Conservation (phyloP, 2,329 filamentous ascomycete species). For the Claviceps arundinis region DNA sequence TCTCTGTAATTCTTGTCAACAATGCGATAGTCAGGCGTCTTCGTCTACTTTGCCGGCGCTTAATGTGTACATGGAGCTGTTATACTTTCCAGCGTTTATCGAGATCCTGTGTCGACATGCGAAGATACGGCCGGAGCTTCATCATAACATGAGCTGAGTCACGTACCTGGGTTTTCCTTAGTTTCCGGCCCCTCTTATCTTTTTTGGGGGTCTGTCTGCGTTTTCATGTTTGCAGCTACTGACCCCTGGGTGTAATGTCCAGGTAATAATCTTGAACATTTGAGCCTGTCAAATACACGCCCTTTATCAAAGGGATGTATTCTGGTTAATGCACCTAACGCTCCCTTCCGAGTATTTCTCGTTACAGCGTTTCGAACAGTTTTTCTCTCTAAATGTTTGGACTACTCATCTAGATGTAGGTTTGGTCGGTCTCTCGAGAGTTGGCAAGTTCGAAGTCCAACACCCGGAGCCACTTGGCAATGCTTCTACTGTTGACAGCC, state of each 20-base stretch:
- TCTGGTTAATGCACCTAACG: not conserved
- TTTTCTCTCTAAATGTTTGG: not conserved
- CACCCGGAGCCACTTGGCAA: not conserved
- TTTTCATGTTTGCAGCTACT: not conserved
- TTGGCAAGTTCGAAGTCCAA: not conserved
- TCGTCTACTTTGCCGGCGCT: not conserved
- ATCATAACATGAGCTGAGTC: conserved; percentile 1
- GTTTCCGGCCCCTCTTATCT: not conserved
- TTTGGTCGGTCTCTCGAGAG: too few relatives aligned
- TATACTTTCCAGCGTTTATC: not conserved
- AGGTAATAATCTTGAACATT: not conserved
- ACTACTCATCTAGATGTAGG: not conserved
- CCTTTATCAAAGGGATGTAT: not conserved
- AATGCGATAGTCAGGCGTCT: conserved; percentile 4
- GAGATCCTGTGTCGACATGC: not conserved
- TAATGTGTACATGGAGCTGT: not conserved
- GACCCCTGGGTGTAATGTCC: not conserved
- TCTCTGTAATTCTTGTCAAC: conserved; percentile 19
- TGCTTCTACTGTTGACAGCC: not conserved
- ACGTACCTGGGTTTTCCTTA: conserved; percentile 1
- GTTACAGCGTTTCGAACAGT: too few relatives aligned
- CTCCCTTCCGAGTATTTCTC: not conserved
- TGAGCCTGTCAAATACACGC: not conserved
- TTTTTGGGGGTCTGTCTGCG: not conserved
- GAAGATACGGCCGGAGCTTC: not conserved